Base-by-base conservation (phyloP, 352 stramenopile species). In the Globisporangium barbulae region DNA sequence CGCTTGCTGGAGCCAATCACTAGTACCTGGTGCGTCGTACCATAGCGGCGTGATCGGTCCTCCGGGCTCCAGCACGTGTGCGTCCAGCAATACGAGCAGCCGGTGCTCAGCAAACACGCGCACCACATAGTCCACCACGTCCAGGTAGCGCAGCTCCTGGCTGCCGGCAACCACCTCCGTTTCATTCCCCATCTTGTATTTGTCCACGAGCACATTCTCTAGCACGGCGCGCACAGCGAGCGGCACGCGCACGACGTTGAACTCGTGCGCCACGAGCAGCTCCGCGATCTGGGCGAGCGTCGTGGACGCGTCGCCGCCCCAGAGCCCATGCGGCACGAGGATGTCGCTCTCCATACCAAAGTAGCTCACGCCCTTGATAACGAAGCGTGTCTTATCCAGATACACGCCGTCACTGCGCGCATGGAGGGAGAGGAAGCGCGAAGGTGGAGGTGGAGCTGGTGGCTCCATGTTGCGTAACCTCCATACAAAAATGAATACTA, bases 271-370 rank as follows among this genome's bases (percentile, higher is more conserved):
- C 6, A 56, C 53, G 45, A 89, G 56, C 15, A 86, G 42, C 25
- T 66, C 57, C 12, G 72, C 72, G 22, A 89, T 61, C 5, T 63
- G 50, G 1, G 69, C 67, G 13, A 89, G 39, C 13, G 77, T 83
- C 21, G 78, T 89, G 10, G 79, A 89, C 30, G 74, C 60, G 6
- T 55, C 44, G n/a, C 79, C 79, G 15, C 79, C 78, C 80, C 80
- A 89, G 22, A 89, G 69, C 25, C 80, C 80, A 45, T 90, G 80
- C 1, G 76, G 76, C 21, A 82, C 76, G 42, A 75, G 65, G 64
- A 88, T 88, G 53, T 85, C 72, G 15, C 63, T 83, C 62, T 90
- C 80, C 74, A 90, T 78, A 17, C 80, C 80, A 61, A 90, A 90
- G 61, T 71, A 88, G 55, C 70, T 90, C 39, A 64, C 75, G 41